Evolutionary conservation across 768 basidiomycete species (phyloP).

Genomic region (Phlebiopsis gigantea): DNA sequence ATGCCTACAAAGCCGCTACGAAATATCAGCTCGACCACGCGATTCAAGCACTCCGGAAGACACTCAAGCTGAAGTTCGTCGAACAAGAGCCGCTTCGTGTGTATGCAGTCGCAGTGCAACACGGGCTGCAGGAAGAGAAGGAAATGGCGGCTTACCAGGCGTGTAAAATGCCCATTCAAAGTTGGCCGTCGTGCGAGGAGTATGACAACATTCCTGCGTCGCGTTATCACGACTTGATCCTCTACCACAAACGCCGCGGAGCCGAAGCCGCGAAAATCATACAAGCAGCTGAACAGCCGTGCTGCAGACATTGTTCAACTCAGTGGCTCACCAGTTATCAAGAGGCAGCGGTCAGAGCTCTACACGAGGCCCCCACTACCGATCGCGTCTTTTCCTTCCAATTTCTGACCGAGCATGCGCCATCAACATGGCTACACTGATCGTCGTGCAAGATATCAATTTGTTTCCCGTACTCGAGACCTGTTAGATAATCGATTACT

Average conservation of each 20-base stretch:
- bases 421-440: no score
- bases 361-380: not conserved
- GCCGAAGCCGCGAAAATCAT: slow-evolving; percentile 44
- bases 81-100: slow-evolving; percentile 49
- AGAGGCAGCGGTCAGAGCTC: not conserved
- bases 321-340: not conserved
- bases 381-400: no score
- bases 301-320: not conserved
- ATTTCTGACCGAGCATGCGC: no score
- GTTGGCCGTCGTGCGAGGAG: slow-evolving; percentile 56
- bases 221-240: slow-evolving; percentile 59
- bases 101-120: slow-evolving; percentile 65
- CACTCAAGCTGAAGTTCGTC: slow-evolving; percentile 49
- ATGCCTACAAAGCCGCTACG: slow-evolving; percentile 45
- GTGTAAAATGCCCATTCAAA: slow-evolving; percentile 46
- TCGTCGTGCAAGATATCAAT: no score
- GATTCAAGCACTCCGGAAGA: slow-evolving; percentile 41
- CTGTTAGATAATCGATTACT: no score
- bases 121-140: slow-evolving; percentile 59
- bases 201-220: slow-evolving; percentile 61
- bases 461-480: no score
- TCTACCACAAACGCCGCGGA: slow-evolving; percentile 51
- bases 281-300: slow-evolving; percentile 9
- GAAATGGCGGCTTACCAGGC: slow-evolving; percentile 55
- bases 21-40: slow-evolving; percentile 60